Evolutionary conservation across 2,329 filamentous ascomycete species (phyloP), one percentile per base, ranked within the genome.

Genomic region (Nothopassalora personata): DNA sequence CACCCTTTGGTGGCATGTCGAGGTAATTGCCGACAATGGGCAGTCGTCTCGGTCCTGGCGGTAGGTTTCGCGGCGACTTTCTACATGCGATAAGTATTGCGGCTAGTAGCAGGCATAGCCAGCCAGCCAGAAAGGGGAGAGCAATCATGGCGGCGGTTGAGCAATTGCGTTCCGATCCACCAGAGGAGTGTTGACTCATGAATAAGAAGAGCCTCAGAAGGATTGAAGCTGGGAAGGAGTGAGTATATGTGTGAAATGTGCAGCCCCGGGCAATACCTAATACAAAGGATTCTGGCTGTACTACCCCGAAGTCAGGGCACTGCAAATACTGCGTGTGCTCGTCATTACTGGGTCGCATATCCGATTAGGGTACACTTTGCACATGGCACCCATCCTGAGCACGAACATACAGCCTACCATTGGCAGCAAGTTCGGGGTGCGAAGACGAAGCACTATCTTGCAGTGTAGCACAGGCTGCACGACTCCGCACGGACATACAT

Each of bases 1-100:
- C 62, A 1, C 72, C 74, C 0, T 59, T 53, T 9, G 60, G 60
- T 13, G 66, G 67, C 30, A 67, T 30, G 23, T 67, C 64, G 15
- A 28, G 54, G 43, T 67, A 52, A n/a, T 68, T 68, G 5, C 67
- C 67, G 5, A 68, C 13, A 1, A 68, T 30, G 3, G 66, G 64
- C 5, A 67, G n/a, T 11, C 57, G 58, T 50, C 56, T 62, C 4
- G 67, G 67, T 23, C 64, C 66, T 30, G 67, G 66, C 39, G 65
- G 66, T 15, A 69, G 53, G 7, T 51, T 34, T 34, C 30, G 27
- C 9, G 10, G 46, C 11, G 46, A 9, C 28, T 49, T 49, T 11
- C 46, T 27, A 18, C 27, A 49, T 11, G 28, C 46, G 13, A 49
- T 49, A 8, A 49, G 46, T n/a, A 28, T 19, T 27, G 28, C 46